Base-by-base conservation (phyloP, 257 asterid genomes). In the Nyctanthes arbortristis region DNA sequence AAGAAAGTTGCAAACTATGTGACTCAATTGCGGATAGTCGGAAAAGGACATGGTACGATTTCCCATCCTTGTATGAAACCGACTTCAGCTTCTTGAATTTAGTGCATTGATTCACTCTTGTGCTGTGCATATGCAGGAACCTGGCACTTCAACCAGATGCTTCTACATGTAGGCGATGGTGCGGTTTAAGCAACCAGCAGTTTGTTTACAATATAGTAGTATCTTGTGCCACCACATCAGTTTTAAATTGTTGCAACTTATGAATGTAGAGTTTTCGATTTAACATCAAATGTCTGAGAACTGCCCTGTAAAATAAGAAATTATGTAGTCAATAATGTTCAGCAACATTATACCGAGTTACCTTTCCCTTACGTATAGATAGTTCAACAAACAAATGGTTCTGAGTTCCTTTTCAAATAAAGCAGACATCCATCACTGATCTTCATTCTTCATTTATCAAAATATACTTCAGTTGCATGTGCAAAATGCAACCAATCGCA, bases 111-210 rank as follows among this genome's bases (percentile, higher is more conserved):
- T 31, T 0, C 24, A 36, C 22, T 61, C 31, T 33, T 9, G 7
- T n/a, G 12, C 18, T 61, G 31, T 36, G 57, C 11, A 35, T 27
- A 22, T 40, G 24, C 64, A 76, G 82, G 80, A 64, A 82, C 77
- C n/a, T 77, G 82, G 80, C 75, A 74, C 73, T 73, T 80, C 35
- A 73, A 77, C 74, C 73, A 77, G 76, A 80, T 67, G 82, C 78
- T 77, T 54, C 73, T 70, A 7, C 54, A 43, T 43, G 54, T 14
- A 43, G 54, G 54, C n/a, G 54, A 43, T 16, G 54, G 54, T 43
- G 54, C 54, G 5, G 22, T 43, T 20, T 43, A 9, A 43, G n/a
- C n/a, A n/a, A n/a, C n/a, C n/a, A n/a, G n/a, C n/a, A n/a, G n/a
- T n/a, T n/a, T n/a, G n/a, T n/a, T n/a, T n/a, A n/a, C n/a, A n/a